Evolutionary conservation across 257 asterid species (phyloP).

Genomic region (Haberlea rhodopensis): DNA sequence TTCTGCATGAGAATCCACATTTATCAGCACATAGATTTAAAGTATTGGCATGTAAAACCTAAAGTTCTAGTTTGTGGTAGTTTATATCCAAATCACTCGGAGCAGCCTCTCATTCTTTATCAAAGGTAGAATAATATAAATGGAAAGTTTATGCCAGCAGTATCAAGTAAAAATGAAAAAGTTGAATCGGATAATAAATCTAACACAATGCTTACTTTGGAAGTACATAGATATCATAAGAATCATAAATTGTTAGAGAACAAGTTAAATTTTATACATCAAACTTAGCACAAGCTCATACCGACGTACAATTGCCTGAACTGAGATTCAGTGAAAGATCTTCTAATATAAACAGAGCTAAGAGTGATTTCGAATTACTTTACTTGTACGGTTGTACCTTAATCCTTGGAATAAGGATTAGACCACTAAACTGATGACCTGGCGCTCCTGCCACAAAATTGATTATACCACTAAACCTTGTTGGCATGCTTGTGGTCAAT

Average conservation of each 20-base stretch:
- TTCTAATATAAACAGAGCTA: neutral
- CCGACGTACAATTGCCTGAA: conserved; percentile 13
- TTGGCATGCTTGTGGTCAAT: conserved; percentile 9
- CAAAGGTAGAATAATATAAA: no score
- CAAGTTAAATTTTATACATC: neutral
- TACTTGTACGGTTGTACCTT: neutral
- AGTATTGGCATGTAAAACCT: neutral
- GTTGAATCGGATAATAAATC: no score
- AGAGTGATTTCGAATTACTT: neutral
- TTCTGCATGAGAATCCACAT: neutral
- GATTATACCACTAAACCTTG: conserved; percentile 10
- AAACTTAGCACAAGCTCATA: no score
- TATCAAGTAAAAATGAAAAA: neutral
- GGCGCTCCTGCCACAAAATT: no score
- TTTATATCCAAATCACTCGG: neutral
- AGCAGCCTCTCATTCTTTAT: neutral
- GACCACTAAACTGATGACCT: no score
- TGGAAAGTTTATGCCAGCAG: neutral
- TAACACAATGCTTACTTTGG: neutral
- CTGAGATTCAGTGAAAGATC: neutral
- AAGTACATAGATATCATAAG: neutral
- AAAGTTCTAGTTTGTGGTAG: neutral
- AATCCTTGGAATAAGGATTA: neutral
- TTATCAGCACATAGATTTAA: neutral
- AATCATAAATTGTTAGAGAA: neutral